A percentile compares a stretch with the other conserved stretches of the same genome.
Evolutionary conservation across 2,329 filamentous ascomycete species (phyloP).

Genomic region (Fusarium beomiforme): DNA sequence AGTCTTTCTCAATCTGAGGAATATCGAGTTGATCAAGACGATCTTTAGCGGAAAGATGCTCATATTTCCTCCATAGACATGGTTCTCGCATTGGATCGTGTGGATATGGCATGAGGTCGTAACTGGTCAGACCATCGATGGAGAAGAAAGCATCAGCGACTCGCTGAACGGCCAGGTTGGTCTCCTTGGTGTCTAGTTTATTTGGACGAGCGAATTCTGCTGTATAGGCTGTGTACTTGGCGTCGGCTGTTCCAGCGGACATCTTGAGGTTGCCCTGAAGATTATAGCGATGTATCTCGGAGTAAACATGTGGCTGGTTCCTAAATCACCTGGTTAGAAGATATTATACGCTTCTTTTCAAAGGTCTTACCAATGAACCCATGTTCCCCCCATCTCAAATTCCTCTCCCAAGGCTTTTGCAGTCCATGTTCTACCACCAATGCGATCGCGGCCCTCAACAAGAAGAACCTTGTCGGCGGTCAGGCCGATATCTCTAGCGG

Average conservation of each 20-base stretch:
- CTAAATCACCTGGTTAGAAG: neutral
- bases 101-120: slow-evolving; percentile 49
- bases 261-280: slow-evolving; percentile 31
- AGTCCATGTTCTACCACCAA: slow-evolving; percentile 55
- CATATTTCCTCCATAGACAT: slow-evolving; percentile 40
- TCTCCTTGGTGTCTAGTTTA: neutral
- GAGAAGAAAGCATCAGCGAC: slow-evolving; percentile 44
- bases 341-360: rapidly evolving
- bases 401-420: slow-evolving; percentile 46
- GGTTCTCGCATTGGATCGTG: slow-evolving; percentile 46
- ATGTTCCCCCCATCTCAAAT: slow-evolving; percentile 55
- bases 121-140: slow-evolving; percentile 44
- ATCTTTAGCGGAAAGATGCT: slow-evolving; percentile 41
- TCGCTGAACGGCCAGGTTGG: neutral
- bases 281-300: slow-evolving; percentile 26
- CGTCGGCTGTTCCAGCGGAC: slow-evolving; percentile 10
- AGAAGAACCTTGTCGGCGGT: slow-evolving; percentile 39
- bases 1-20: slow-evolving; percentile 23
- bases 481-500: slow-evolving; percentile 10
- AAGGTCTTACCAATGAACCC: slow-evolving; percentile 44
- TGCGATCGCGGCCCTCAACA: slow-evolving; percentile 52
- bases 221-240: slow-evolving; percentile 11
- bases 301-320: slow-evolving; percentile 33
- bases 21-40: slow-evolving; percentile 44
- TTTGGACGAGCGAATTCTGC: neutral